Percentiles rank a stretch among this genome's conserved stretches.
Evolutionary conservation across 345 rosid species (phyloP).

Genomic region (Citrus inodora): DNA sequence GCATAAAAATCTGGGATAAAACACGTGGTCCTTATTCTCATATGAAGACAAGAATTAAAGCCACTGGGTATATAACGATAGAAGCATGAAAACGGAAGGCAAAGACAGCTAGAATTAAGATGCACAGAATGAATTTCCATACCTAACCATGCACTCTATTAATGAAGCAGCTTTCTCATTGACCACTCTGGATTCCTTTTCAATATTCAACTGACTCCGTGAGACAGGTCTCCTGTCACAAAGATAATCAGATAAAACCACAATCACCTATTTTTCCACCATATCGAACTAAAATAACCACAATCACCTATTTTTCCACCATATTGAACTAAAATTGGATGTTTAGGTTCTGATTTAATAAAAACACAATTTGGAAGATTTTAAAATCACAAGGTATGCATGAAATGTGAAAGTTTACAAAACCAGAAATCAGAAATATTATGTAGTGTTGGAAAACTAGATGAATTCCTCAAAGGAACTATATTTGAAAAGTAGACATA

Average conservation of each 20-base stretch:
- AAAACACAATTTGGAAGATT: neutral
- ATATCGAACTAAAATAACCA: neutral
- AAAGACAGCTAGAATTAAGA: neutral
- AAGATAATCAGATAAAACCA: conserved; percentile 3
- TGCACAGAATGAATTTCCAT: conserved; percentile 3
- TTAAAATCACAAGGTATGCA: neutral
- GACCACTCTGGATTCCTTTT: conserved; percentile 38
- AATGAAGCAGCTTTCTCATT: conserved; percentile 56
- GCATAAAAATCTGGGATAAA: neutral
- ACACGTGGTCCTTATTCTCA: neutral
- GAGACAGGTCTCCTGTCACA: conserved; percentile 60
- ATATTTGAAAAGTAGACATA: neutral
- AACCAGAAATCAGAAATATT: neutral
- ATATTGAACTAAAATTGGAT: neutral
- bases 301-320: neutral
- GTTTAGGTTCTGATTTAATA: neutral
- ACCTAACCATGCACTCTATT: conserved; percentile 69
- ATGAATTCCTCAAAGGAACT: conserved; percentile 7
- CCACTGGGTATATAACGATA: neutral
- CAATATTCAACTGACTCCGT: conserved; percentile 37
- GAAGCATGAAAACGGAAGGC: conserved; percentile 5
- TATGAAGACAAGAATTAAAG: neutral
- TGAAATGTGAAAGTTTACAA: neutral
- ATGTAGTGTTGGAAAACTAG: neutral
- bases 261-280: neutral